Conservation (phyloP, 73 alveolate species). For the Uronychia binucleata region DNA sequence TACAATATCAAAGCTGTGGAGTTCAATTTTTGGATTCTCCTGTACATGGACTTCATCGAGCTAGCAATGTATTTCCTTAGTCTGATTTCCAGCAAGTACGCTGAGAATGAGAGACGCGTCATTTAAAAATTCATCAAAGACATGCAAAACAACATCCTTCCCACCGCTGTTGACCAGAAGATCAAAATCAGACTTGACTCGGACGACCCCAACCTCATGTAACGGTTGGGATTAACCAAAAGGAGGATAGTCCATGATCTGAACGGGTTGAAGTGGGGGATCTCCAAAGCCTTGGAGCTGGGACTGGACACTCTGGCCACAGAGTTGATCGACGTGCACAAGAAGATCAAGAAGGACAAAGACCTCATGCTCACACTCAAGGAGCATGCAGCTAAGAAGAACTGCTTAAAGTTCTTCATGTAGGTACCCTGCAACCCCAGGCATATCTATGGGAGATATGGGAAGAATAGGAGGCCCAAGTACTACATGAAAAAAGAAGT, state of each 20-base stretch:
- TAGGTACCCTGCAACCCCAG: neutral
- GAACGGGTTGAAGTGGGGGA: slow-evolving; percentile 21
- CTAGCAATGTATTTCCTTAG: neutral
- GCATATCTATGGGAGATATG: neutral
- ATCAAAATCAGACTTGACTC: slow-evolving; percentile 6
- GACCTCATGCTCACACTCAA: neutral
- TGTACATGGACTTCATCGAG: neutral
- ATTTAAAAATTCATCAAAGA: neutral
- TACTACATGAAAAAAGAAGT: neutral
- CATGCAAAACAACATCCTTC: neutral
- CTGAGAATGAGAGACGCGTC: slow-evolving; percentile 4
- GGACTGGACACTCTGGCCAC: neutral
- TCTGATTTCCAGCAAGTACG: neutral
- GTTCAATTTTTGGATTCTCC: slow-evolving; percentile 24
- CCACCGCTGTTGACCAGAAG: neutral
- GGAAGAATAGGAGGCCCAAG: neutral
- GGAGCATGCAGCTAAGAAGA: neutral
- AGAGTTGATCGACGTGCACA: neutral
- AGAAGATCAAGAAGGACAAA: neutral
- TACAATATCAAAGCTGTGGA: slow-evolving; percentile 5
- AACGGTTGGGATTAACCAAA: neutral
- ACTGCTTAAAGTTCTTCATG: neutral
- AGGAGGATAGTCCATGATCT: neutral
- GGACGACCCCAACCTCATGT: neutral
- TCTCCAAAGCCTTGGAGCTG: neutral